Evolutionary conservation across 176 grass and related monocot genomes (phyloP), one percentile per base, ranked within the genome.

Genomic region (Oryza meridionalis): DNA sequence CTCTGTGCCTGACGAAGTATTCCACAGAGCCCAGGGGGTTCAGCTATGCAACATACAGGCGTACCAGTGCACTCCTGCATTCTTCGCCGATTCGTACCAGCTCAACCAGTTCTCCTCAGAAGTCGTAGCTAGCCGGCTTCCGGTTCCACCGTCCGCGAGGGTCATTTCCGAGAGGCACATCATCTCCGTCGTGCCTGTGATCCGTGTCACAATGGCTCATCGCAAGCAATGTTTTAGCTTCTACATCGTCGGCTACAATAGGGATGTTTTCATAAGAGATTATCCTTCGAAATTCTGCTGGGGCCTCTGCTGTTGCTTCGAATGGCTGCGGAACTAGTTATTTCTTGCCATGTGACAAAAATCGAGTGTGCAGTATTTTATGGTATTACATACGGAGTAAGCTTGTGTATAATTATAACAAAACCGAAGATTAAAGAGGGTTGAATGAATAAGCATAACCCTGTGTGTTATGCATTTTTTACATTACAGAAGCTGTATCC

Each of bases 301-400:
- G 89, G 96, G 93, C 63, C 91, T 98, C 67, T 96, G 91, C 31
- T 92, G 93, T 74, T 98, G 96, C 84, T 98, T 98, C 44, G 91
- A 95, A 12, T 95, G 96, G 96, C 37, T 98, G 22, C 4, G 69
- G 15, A 75, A 83, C 43, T 90, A 90, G 84, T 49, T 15, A 25
- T 37, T 61, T 31, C 5, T 24, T 78, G 24, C 40, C n/a, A 66
- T 70, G 29, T 25, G 29, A 3, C n/a, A 25, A 0, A 51, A 5
- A 51, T 40, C 29, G 65, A 64, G 31, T 53, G 16, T 65, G 43
- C 17, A 21, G 33, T 70, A 7, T 51, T 77, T 73, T 6, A 35
- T 35, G 5, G 29, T 62, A 55, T 78, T 9, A 43, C 8, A 51
- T 14, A 81, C 26, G 37, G 0, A 65, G 33, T 35, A 37, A 77